Evolutionary conservation across 192 early-diverging fungal genomes (phyloP), one percentile per base, ranked within the genome.

Genomic region (Backusella parvicylindrica): DNA sequence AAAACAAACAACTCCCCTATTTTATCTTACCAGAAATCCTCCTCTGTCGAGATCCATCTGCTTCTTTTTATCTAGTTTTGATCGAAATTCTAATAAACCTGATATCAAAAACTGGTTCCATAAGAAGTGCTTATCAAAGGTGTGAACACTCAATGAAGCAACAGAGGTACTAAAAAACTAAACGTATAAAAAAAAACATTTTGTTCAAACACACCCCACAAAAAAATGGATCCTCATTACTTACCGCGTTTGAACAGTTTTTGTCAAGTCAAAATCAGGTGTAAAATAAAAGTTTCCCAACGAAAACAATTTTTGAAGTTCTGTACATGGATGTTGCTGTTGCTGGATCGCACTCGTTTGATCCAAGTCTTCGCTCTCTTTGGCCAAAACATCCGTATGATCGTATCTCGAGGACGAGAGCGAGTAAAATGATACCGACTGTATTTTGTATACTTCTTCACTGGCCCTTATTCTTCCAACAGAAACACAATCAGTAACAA

Each of bases 271-370:
- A 69, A 93, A 92, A 50, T 88, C 88, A 0, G 93, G 90, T 2
- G 94, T 92, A 81, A 96, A 99, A 82, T 94, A 99, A 78, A 99
- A 99, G 3, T 90, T 91, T 21, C 96, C 96, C 71, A 88, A 89
- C 50, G 89, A 91, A n/a, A 99, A 83, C 35, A 97, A 88, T 71
- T 93, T 90, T 68, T 88, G 86, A 37, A 99, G 84, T 23, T 86
- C 82, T 13, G 81, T 64, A 74, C 95, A 96, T 5, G 96, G 96
- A 80, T 97, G 95, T 33, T 84, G 83, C 43, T 97, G 95, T 33
- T 84, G 83, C 43, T 84, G 53, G 36, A 86, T 66, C 1, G 26
- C 41, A 43, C 76, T 82, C 76, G 47, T 56, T 12, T 37, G 15
- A 9, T 84, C 83, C 67, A 71, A 77, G 31, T 87, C 86, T 1